These are phyloP conservation scores for Blastobotrys muscicola DNA, from an alignment of 805 yeast genomes.

Conservation along the genomic window DNA sequence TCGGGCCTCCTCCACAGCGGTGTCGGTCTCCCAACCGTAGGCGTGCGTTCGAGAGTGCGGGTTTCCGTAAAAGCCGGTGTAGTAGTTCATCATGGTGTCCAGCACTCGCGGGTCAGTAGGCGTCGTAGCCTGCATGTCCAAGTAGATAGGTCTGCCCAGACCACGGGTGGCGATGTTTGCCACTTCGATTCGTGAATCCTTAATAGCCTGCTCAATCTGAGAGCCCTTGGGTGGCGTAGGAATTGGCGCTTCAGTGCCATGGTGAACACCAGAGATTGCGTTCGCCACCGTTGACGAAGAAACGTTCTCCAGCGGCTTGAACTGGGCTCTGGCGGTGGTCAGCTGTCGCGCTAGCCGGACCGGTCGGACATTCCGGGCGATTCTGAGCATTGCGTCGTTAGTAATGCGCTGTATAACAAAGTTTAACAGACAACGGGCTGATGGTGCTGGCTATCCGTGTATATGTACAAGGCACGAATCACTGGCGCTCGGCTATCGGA, in stretches of 20 bases:
- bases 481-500: no score
- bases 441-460: no score
- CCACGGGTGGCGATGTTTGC: slow-evolving; percentile 8
- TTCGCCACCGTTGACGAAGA: slow-evolving; percentile 11
- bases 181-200: slow-evolving; percentile 11
- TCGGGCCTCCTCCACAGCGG: slow-evolving; percentile 82
- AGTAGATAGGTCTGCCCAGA: slow-evolving; percentile 68
- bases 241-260: slow-evolving; percentile 7
- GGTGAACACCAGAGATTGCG: slow-evolving; percentile 9
- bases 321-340: no score
- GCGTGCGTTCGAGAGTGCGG: slow-evolving; percentile 97
- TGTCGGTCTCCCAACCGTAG: slow-evolving; percentile 98
- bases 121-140: slow-evolving; percentile 97
- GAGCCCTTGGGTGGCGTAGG: slow-evolving; percentile 18
- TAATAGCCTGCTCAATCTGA: slow-evolving; percentile 13
- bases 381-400: no score
- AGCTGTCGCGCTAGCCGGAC: no score
- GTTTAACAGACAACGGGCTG: no score
- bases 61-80: slow-evolving; percentile 89
- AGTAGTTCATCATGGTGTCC: slow-evolving; percentile 29
- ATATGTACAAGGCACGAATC: no score
- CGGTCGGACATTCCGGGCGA: no score
- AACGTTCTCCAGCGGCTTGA: not conserved
- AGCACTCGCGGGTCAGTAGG: slow-evolving; percentile 96
- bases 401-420: no score